Percentiles rank a stretch among this genome's conserved stretches.
Conservation (phyloP, 345 rosid genomes). For the Citrus glauca region DNA sequence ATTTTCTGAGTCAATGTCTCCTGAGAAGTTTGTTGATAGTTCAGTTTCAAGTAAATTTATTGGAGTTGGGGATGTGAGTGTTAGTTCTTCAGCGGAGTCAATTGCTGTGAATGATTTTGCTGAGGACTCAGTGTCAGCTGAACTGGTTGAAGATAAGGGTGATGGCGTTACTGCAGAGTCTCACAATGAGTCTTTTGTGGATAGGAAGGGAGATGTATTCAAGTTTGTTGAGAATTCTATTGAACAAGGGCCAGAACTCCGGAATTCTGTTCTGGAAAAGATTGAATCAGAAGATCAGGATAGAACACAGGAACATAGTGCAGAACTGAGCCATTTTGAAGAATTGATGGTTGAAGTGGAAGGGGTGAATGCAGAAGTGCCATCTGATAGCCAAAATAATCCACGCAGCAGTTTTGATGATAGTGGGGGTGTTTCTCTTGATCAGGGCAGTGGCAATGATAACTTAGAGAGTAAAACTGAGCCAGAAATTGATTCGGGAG, state of each 20-base stretch:
- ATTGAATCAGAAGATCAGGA: background rate
- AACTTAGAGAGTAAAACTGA: constrained; percentile 17
- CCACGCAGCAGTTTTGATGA: constrained; percentile 4
- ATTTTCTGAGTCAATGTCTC: background rate
- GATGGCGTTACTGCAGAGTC: background rate
- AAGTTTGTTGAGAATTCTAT: constrained; percentile 12
- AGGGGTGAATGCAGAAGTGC: constrained; percentile 7
- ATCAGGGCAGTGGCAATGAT: constrained; percentile 9
- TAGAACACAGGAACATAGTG: constrained; percentile 4
- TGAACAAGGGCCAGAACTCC: constrained; percentile 17
- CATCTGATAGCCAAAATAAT: constrained; percentile 1
- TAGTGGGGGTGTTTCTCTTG: constrained; percentile 1
- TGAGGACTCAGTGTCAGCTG: constrained; percentile 18
- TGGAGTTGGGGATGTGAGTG: constrained; percentile 3
- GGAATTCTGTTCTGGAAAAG: constrained; percentile 6
- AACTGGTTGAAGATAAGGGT: constrained; percentile 11
- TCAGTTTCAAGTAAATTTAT: background rate
- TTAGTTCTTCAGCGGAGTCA: constrained; percentile 13
- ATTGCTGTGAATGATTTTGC: constrained; percentile 4
- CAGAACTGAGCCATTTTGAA: background rate
- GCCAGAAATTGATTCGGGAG: constrained; percentile 15
- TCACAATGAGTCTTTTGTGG: constrained; percentile 13
- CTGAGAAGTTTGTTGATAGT: background rate
- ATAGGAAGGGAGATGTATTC: constrained; percentile 9
- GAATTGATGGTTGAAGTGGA: constrained; percentile 19